These are phyloP conservation scores for Lizonia empirigonia DNA, from an alignment of 2,329 filamentous ascomycete genomes.

Conservation along the genomic window DNA sequence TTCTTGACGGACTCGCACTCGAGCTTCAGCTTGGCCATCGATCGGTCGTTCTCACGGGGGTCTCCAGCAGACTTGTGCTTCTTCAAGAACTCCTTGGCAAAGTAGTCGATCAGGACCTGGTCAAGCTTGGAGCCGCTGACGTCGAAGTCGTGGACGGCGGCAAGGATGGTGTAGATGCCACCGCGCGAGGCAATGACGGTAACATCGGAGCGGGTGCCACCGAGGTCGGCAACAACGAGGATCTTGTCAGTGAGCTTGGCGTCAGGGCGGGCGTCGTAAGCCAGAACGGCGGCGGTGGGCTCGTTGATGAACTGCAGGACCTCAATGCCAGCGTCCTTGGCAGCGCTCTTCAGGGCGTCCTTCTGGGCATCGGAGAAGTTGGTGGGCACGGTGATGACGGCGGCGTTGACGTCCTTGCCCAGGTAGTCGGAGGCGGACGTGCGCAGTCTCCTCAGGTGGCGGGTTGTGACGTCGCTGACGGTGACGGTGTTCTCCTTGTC, in stretches of 20 bases:
- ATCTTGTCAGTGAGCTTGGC: conserved; percentile 80
- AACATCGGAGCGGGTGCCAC: conserved; percentile 90
- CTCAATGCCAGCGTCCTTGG: conserved; percentile 81
- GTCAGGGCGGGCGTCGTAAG: conserved; percentile 86
- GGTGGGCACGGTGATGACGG: conserved; percentile 91
- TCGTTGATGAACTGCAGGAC: conserved; percentile 92
- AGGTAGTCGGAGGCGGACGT: conserved; percentile 88
- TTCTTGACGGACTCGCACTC: conserved; percentile 93
- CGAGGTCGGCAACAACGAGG: conserved; percentile 88
- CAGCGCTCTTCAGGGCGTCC: conserved; percentile 75
- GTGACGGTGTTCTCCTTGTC: conserved; percentile 67
- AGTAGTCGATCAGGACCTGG: conserved; percentile 91
- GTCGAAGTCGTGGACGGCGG: conserved; percentile 94
- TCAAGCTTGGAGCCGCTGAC: conserved; percentile 86
- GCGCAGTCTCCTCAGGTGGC: conserved; percentile 82
- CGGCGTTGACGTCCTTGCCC: conserved; percentile 91
- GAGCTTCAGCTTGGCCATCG: conserved; percentile 87
- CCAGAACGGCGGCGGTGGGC: conserved; percentile 84
- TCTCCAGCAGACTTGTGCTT: conserved; percentile 79
- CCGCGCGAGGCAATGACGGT: conserved; percentile 88
- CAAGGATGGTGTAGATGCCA: conserved; percentile 94
- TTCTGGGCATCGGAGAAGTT: conserved; percentile 91
- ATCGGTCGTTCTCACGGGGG: conserved; percentile 78
- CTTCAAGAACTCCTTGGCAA: conserved; percentile 98
- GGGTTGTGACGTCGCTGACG: conserved; percentile 80